These are phyloP conservation scores for Debaryomycetaceae sp. DNA, from an alignment of 1,139 yeast species.

Conservation along the genomic window DNA sequence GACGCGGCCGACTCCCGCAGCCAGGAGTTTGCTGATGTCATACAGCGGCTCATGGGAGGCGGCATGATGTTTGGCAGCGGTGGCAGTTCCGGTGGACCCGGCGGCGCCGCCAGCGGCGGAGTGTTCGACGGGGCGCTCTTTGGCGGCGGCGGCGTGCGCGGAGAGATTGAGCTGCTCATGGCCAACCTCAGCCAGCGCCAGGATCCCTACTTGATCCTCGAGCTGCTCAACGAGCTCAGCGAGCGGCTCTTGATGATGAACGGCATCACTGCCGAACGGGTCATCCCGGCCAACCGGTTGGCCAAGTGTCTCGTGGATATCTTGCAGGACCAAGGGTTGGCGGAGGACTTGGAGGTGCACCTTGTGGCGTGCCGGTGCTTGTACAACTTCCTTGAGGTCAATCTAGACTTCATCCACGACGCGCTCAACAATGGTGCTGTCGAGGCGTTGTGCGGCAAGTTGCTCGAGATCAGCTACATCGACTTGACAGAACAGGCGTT, in stretches of 20 bases:
- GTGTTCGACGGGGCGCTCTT: slow-evolving; percentile 8
- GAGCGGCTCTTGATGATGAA: slow-evolving; percentile 68
- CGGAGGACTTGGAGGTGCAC: slow-evolving; percentile 73
- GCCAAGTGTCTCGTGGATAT: slow-evolving; percentile 55
- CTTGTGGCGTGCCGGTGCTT: slow-evolving; percentile 82
- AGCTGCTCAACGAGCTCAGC: slow-evolving; percentile 59
- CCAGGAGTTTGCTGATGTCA: slow-evolving; percentile 30
- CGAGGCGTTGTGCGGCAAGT: slow-evolving; percentile 59
- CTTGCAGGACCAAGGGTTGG: slow-evolving; percentile 53
- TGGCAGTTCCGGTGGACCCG: slow-evolving; percentile 12
- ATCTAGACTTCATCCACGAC: slow-evolving; percentile 59
- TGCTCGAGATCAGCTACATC: slow-evolving; percentile 74
- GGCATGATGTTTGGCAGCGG: slow-evolving; percentile 29
- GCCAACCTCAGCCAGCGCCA: slow-evolving; percentile 40
- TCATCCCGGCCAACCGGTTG: slow-evolving; percentile 58
- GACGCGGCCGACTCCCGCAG: slow-evolving; percentile 14
- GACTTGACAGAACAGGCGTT: slow-evolving; percentile 92
- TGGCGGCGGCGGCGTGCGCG: slow-evolving; percentile 10
- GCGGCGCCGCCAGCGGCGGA: slow-evolving; percentile 1
- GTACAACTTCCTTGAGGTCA: slow-evolving; percentile 75
- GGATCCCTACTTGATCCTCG: slow-evolving; percentile 47
- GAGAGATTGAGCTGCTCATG: slow-evolving; percentile 38
- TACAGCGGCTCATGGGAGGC: slow-evolving; percentile 37
- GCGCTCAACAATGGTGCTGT: slow-evolving; percentile 68
- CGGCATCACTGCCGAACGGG: slow-evolving; percentile 56